These are phyloP conservation scores for Colletotrichum sp. DNA, from an alignment of 2,329 filamentous ascomycete species.

Conservation along the genomic window DNA sequence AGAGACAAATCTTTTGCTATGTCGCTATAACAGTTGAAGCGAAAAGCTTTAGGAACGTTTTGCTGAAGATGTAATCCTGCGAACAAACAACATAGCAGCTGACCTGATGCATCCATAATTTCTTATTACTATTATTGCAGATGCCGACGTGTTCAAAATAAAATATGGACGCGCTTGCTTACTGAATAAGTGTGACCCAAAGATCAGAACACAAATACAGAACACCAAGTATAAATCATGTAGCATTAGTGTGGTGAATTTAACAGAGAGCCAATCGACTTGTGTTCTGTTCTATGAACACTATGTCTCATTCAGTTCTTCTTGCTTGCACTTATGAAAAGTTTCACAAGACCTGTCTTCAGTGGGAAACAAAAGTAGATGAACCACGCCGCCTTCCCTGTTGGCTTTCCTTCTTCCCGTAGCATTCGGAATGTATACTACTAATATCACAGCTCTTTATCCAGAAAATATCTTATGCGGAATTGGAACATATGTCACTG, in stretches of 20 bases:
- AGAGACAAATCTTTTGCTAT: too few species aligned
- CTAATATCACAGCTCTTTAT: too few species aligned
- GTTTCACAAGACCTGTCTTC: too few species aligned
- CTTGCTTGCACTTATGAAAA: not conserved
- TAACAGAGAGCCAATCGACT: too few species aligned
- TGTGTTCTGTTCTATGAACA: too few species aligned
- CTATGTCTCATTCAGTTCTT: not conserved
- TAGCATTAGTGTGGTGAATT: not conserved
- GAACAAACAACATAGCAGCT: not conserved
- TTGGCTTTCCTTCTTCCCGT: not conserved
- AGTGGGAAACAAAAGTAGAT: not conserved
- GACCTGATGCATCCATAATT: not conserved
- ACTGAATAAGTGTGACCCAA: too few species aligned
- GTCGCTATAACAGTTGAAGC: not conserved
- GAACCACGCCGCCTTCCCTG: not conserved
- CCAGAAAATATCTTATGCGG: too few species aligned
- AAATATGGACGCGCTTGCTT: not conserved
- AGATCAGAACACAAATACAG: too few species aligned
- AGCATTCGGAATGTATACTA: not conserved
- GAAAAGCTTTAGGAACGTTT: not conserved
- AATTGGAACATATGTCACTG: not conserved
- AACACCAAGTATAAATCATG: not conserved
- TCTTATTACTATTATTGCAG: not conserved
- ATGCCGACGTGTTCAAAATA: not conserved
- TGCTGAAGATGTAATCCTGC: not conserved